Evolutionary conservation across 2,329 filamentous ascomycete species (phyloP).

Genomic region (Chaetomiaceae sp.): DNA sequence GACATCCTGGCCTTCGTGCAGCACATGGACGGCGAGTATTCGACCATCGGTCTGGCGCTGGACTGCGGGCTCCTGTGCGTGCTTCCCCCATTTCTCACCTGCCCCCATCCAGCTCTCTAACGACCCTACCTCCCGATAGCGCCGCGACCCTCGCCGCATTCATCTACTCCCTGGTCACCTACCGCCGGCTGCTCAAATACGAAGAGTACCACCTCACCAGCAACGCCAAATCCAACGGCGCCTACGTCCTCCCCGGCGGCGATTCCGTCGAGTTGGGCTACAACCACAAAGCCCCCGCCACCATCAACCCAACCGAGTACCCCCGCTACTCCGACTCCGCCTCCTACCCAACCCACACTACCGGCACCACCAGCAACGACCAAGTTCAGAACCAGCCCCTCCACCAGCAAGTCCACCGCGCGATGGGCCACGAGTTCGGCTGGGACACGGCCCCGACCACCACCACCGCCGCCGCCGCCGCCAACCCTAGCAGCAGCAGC

Average conservation of each 20-base stretch:
- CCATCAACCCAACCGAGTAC: background rate
- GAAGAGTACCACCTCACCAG: conserved; percentile 46
- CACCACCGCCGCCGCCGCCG: too few species aligned
- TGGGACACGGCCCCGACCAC: conserved; percentile 20
- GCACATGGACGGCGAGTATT: conserved; percentile 41
- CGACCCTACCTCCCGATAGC: conserved; percentile 20
- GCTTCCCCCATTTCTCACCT: background rate
- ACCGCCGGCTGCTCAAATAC: conserved; percentile 42
- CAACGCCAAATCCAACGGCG: conserved; percentile 35
- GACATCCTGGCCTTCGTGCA: conserved; percentile 47
- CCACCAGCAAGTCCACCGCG: conserved; percentile 28
- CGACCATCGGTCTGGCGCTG: conserved; percentile 42
- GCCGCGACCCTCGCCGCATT: conserved; percentile 38
- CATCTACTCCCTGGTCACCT: conserved; percentile 42
- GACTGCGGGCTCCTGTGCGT: conserved; percentile 45
- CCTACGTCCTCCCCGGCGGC: background rate
- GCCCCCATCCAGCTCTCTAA: conserved; percentile 2
- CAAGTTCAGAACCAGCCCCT: too few species aligned
- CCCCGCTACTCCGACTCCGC: background rate
- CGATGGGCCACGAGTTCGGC: conserved; percentile 30
- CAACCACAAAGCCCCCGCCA: background rate
- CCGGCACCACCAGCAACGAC: conserved; percentile 21
- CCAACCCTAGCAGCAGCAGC: background rate
- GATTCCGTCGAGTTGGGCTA: conserved; percentile 6
- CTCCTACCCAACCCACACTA: conserved; percentile 15